Conservation (phyloP, 1,139 yeast species). For the Nematodospora anomalae region DNA sequence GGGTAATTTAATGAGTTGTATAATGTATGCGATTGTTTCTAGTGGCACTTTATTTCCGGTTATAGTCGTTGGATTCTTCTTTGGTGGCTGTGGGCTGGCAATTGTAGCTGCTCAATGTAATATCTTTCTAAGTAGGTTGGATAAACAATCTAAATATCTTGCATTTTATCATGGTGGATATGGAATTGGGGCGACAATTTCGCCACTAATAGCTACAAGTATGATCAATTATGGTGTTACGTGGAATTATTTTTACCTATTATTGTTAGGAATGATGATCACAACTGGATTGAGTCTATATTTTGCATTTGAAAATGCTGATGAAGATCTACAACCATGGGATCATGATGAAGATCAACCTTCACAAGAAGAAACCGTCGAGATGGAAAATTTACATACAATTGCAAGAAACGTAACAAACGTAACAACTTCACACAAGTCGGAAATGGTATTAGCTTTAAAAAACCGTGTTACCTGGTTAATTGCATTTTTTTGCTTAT, state of each 20-base stretch:
- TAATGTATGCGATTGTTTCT: conserved; percentile 43
- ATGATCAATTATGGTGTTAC: conserved; percentile 46
- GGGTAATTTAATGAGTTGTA: conserved; percentile 34
- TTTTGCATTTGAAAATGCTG: conserved; percentile 43
- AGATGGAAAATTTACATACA: conserved; percentile 6
- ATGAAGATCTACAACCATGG: conserved; percentile 41
- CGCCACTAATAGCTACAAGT: conserved; percentile 59
- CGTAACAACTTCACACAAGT: conserved; percentile 4
- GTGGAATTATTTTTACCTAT: conserved; percentile 57
- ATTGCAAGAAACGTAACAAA: conserved; percentile 3
- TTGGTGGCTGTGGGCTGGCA: conserved; percentile 63
- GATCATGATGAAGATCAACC: conserved; percentile 20
- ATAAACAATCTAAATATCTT: conserved; percentile 48
- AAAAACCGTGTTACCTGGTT: conserved; percentile 53
- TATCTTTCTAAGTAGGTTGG: conserved; percentile 53
- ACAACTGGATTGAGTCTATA: conserved; percentile 26
- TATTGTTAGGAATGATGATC: conserved; percentile 43
- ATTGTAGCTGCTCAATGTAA: conserved; percentile 56
- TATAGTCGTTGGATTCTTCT: conserved; percentile 52
- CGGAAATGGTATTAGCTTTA: conserved; percentile 31
- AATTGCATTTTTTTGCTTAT: conserved; percentile 51
- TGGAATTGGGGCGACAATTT: conserved; percentile 62
- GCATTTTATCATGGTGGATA: conserved; percentile 60
- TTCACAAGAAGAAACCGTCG: conserved; percentile 9
- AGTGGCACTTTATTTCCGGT: conserved; percentile 39